A percentile compares a stretch with the other conserved stretches of the same genome.
Conservation (phyloP, 163 green algal genomes). For the Chlamydomonas reinhardtii region DNA sequence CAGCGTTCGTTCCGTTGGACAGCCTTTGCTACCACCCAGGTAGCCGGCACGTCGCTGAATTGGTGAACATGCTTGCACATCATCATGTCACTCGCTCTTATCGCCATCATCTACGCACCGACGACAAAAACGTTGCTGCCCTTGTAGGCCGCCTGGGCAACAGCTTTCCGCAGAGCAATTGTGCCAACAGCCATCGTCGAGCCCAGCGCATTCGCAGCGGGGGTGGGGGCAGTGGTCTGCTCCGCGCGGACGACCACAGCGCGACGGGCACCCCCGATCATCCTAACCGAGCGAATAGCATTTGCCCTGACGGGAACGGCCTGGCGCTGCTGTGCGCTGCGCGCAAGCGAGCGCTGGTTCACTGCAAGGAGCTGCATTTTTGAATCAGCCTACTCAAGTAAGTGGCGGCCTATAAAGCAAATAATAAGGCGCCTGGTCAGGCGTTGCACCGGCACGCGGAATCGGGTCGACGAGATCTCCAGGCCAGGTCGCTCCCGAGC, state of each 20-base stretch:
- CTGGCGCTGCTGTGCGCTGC: conserved; percentile 27
- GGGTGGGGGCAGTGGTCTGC: background rate
- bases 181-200: conserved; percentile 14
- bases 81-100: too few species aligned
- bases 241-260: conserved; percentile 14
- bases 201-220: background rate
- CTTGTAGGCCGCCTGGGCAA: conserved; percentile 36
- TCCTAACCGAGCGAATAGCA: background rate
- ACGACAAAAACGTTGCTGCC: conserved; percentile 14
- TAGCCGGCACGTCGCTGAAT: background rate
- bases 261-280: background rate
- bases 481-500: too few species aligned
- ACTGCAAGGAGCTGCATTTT: conserved; percentile 39
- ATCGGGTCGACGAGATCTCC: too few species aligned
- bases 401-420: too few species aligned
- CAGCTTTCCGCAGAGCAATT: conserved; percentile 21
- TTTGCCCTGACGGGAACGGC: background rate
- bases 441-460: too few species aligned
- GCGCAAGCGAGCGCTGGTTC: conserved; percentile 8
- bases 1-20: background rate
- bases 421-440: too few species aligned
- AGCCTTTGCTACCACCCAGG: background rate
- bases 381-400: background rate
- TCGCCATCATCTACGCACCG: background rate
- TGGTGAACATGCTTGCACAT: too few species aligned